Percentiles rank a stretch among this genome's conserved stretches.
phyloP scores from a whole-genome alignment of 2,329 filamentous ascomycete genomes.

The Nigrospora oryzae region DNA sequence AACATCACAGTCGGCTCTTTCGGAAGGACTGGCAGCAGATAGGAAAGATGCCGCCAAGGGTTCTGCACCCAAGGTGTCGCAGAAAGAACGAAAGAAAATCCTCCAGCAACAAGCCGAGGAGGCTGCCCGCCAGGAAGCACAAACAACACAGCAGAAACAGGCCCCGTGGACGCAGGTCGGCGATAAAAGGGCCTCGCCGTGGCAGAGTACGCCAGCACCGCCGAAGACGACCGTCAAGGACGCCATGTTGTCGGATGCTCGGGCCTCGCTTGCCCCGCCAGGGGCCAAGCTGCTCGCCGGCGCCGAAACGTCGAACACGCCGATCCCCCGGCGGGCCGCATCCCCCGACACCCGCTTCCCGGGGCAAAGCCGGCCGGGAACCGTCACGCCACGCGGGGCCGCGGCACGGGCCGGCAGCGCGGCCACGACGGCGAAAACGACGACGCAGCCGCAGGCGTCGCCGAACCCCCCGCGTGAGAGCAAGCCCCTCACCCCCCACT shows the following conservation, averaged over 20 bases:
- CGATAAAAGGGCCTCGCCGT: constrained; percentile 45
- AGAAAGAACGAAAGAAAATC: constrained; percentile 84
- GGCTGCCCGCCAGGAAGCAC: constrained; percentile 25
- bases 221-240: constrained; percentile 43
- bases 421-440: too few relatives aligned
- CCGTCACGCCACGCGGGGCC: constrained; percentile 5
- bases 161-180: constrained; percentile 36
- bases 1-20: constrained; percentile 40
- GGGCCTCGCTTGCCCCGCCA: constrained; percentile 18
- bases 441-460: too few relatives aligned
- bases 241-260: constrained; percentile 26
- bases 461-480: constrained; percentile 5
- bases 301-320: constrained; percentile 28
- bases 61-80: constrained; percentile 60
- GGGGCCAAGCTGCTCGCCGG: constrained; percentile 33
- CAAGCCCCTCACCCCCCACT: constrained; percentile 46
- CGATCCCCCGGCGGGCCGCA: constrained; percentile 38
- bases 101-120: constrained; percentile 56
- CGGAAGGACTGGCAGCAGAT: constrained; percentile 44
- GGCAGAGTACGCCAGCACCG: constrained; percentile 50
- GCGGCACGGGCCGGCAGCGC: constrained; percentile 3
- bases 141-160: constrained; percentile 20
- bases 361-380: constrained; percentile 35
- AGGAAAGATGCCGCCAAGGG: constrained; percentile 31
- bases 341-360: constrained; percentile 57